Percentiles rank a stretch among this genome's conserved stretches.
Conservation (phyloP, 192 early-diverging fungal species). For the Mortierella claussenii region DNA sequence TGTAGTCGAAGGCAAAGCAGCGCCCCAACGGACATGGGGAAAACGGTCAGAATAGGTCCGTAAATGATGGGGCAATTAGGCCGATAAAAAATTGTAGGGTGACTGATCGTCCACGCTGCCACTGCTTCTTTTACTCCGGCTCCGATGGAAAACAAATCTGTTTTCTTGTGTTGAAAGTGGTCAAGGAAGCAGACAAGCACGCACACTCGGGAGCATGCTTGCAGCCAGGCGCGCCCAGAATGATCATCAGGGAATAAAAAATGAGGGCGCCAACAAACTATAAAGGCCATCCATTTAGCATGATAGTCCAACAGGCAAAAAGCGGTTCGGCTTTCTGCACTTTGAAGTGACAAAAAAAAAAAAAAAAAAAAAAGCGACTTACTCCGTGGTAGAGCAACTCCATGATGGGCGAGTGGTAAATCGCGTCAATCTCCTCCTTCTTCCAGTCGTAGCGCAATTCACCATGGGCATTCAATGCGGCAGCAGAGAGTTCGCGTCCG, state of each 20-base stretch:
- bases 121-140: background rate
- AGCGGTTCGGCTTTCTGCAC: slow-evolving; percentile 40
- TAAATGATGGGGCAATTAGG: slow-evolving; percentile 27
- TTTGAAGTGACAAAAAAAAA: slow-evolving; percentile 49
- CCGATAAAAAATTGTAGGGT: slow-evolving; percentile 26
- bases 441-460: slow-evolving; percentile 76
- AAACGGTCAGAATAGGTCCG: slow-evolving; percentile 12
- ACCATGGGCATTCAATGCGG: slow-evolving; percentile 58
- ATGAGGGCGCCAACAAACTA: too few species aligned
- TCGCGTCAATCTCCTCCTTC: slow-evolving; percentile 74
- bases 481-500: slow-evolving; percentile 54
- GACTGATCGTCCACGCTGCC: background rate
- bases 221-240: too few species aligned
- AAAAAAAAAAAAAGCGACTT: slow-evolving; percentile 45
- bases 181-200: too few species aligned
- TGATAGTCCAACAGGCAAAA: background rate
- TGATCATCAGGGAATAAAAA: too few species aligned
- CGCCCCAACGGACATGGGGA: too few species aligned
- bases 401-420: slow-evolving; percentile 82
- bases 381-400: slow-evolving; percentile 81
- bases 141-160: too few species aligned
- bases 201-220: too few species aligned
- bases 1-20: too few species aligned
- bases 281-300: too few species aligned
- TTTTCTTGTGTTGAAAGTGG: too few species aligned